Conservation (phyloP, 345 rosid genomes). For the Rhizophora mangle region DNA sequence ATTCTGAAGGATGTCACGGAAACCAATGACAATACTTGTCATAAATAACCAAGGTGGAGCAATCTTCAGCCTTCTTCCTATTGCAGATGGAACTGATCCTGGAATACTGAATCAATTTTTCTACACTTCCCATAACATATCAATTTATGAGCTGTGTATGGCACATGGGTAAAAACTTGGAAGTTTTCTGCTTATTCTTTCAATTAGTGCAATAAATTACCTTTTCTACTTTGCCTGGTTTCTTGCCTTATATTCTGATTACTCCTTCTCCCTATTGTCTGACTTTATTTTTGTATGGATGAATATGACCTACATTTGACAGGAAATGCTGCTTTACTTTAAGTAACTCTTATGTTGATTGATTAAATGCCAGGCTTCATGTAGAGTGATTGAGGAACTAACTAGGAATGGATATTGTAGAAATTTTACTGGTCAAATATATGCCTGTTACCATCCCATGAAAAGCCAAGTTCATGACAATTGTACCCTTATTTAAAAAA, state of each 20-base stretch:
- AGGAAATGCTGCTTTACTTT: neutral
- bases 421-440: too few relatives aligned
- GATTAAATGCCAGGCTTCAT: neutral
- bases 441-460: neutral
- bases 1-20: slow-evolving; percentile 55
- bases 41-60: slow-evolving; percentile 96
- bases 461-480: neutral
- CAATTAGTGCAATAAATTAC: neutral
- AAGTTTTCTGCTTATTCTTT: neutral
- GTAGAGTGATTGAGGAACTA: neutral
- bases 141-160: slow-evolving; percentile 62
- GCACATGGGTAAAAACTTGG: slow-evolving; percentile 74
- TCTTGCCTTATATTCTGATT: neutral
- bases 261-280: neutral
- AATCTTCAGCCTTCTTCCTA: slow-evolving; percentile 92
- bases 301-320: neutral
- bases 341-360: neutral
- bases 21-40: slow-evolving; percentile 83
- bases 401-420: too few relatives aligned
- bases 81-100: slow-evolving; percentile 69
- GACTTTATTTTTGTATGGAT: neutral
- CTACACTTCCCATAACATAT: slow-evolving; percentile 79
- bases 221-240: neutral
- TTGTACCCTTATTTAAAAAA: neutral
- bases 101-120: slow-evolving; percentile 65